A percentile compares a stretch with the other conserved stretches of the same genome.
Evolutionary conservation across 805 yeast genomes (phyloP).

Genomic region (Candida parachauliodes): DNA sequence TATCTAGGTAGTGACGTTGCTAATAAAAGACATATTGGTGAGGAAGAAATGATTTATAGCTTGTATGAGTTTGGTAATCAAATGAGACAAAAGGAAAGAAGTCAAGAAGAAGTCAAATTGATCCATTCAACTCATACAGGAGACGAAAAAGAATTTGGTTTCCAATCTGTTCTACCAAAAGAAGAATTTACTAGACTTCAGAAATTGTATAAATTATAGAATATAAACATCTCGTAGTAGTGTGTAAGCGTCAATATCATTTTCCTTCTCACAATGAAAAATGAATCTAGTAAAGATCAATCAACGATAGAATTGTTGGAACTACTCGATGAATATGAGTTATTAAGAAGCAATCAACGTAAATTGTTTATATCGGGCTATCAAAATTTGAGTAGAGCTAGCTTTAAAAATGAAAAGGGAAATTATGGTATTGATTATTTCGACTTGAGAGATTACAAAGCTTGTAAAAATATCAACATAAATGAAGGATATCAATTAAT

Average conservation of each 20-base stretch:
- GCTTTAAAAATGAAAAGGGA: slow-evolving; percentile 27
- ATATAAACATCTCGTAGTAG: background rate
- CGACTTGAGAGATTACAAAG: slow-evolving; percentile 33
- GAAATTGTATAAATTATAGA: slow-evolving; percentile 32
- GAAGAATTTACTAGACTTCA: slow-evolving; percentile 42
- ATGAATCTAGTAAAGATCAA: slow-evolving; percentile 13
- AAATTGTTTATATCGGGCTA: slow-evolving; percentile 30
- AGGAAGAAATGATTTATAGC: slow-evolving; percentile 63
- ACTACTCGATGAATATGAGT: slow-evolving; percentile 31
- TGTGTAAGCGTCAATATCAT: background rate
- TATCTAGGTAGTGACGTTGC: slow-evolving; percentile 20
- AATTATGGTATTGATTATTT: slow-evolving; percentile 39
- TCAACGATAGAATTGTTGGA: slow-evolving; percentile 22
- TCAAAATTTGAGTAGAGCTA: slow-evolving; percentile 44
- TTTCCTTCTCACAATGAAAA: no score
- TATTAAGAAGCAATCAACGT: slow-evolving; percentile 16
- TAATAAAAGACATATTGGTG: slow-evolving; percentile 40
- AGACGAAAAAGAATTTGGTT: slow-evolving; percentile 32
- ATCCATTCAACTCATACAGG: slow-evolving; percentile 28
- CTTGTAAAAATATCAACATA: slow-evolving; percentile 17
- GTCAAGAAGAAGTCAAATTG: slow-evolving; percentile 53
- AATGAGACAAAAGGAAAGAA: slow-evolving; percentile 45
- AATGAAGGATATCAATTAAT: slow-evolving; percentile 8
- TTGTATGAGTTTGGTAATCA: slow-evolving; percentile 53
- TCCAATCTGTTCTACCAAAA: slow-evolving; percentile 42